Conservation (phyloP, 2,329 filamentous ascomycete genomes). For the Diaporthe vexans region DNA sequence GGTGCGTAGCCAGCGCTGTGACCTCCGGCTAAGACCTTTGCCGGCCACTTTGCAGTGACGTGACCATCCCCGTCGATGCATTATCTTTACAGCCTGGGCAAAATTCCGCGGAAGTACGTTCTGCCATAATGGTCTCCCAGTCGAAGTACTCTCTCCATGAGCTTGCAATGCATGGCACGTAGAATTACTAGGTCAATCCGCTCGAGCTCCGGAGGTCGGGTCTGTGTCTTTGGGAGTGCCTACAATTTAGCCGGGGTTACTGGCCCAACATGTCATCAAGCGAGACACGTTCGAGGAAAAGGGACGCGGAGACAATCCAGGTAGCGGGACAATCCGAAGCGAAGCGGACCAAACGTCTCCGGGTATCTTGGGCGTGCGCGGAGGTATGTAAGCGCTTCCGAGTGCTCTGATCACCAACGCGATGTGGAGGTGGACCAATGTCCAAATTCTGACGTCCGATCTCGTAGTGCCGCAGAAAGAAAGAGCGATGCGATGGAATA, state of each 20-base stretch:
- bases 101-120: background rate
- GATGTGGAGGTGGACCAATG: too few species aligned
- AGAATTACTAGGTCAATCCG: background rate
- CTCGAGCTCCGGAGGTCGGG: background rate
- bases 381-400: background rate
- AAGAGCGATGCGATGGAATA: constrained; percentile 46
- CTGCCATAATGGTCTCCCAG: background rate
- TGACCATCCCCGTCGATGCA: too few species aligned
- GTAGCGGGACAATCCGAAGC: background rate
- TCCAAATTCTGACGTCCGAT: constrained; percentile 40
- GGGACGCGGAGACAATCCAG: constrained; percentile 9
- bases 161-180: background rate
- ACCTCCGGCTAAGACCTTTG: constrained; percentile 13
- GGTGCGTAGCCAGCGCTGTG: background rate
- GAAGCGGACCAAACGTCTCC: constrained; percentile 1
- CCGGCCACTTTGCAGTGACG: background rate
- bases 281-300: constrained; percentile 5
- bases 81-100: too few species aligned
- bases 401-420: background rate
- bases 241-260: too few species aligned
- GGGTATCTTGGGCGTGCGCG: constrained; percentile 1
- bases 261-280: background rate
- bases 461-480: constrained; percentile 3
- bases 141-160: background rate
- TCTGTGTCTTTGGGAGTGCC: background rate